phyloP scores from a whole-genome alignment of 148 eudicot genomes.

The Silene conica region DNA sequence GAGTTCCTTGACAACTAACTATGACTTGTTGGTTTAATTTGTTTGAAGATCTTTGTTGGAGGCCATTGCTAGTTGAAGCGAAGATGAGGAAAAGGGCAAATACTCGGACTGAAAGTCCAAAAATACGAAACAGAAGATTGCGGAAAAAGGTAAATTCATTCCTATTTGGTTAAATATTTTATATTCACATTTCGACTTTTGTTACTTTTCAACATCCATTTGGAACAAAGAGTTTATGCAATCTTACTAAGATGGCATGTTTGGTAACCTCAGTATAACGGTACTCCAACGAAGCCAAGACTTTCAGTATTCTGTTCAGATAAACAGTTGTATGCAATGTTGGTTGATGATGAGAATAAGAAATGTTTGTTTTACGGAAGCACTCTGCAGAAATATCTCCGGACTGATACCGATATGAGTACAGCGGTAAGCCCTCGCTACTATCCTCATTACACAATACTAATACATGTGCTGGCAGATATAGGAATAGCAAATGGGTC shows the following conservation, averaged over 20 bases:
- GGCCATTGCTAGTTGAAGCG: conserved; percentile 52
- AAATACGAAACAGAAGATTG: conserved; percentile 63
- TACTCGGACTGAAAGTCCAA: conserved; percentile 55
- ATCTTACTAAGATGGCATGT: neutral
- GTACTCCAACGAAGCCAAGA: conserved; percentile 69
- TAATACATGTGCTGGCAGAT: too few relatives aligned
- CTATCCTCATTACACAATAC: too few relatives aligned
- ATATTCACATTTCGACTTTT: neutral
- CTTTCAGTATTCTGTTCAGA: conserved; percentile 93
- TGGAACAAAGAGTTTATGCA: too few relatives aligned
- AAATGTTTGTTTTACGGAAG: conserved; percentile 77
- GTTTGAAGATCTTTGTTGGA: conserved; percentile 35
- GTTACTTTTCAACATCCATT: too few relatives aligned
- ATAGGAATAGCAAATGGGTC: too few relatives aligned
- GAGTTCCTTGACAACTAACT: neutral
- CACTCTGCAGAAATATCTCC: conserved; percentile 69
- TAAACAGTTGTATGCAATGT: conserved; percentile 76
- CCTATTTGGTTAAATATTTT: neutral
- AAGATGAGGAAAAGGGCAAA: conserved; percentile 56
- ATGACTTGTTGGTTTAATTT: neutral
- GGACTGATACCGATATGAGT: conserved; percentile 45
- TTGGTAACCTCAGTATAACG: conserved; percentile 51
- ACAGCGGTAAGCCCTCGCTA: conserved; percentile 43
- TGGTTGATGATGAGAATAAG: conserved; percentile 86
- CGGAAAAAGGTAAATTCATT: conserved; percentile 50